A percentile compares a stretch with the other conserved stretches of the same genome.
Conservation (phyloP, 148 eudicot species). For the Dianthus caryophyllus region DNA sequence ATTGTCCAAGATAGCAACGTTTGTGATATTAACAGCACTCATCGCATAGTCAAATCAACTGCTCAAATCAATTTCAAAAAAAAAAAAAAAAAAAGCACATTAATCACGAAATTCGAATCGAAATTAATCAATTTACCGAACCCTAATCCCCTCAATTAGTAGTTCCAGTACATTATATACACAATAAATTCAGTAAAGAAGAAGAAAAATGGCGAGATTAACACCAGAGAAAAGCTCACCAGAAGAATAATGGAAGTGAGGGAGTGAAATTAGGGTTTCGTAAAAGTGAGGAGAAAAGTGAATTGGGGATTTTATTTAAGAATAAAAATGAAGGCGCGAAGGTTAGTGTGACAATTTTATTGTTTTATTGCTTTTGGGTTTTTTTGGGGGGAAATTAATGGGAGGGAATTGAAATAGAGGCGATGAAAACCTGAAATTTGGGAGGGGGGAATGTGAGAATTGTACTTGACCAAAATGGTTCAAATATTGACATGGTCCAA, state of each 20-base stretch:
- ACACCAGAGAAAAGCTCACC: not conserved
- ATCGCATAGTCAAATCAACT: slow-evolving; percentile 12
- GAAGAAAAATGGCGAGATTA: not conserved
- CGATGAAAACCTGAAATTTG: too few species aligned
- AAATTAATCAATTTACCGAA: not conserved
- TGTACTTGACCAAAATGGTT: too few species aligned
- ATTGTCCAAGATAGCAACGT: slow-evolving; percentile 32
- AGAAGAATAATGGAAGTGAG: not conserved
- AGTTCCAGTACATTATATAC: not conserved
- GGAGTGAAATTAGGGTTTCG: slow-evolving; percentile 12
- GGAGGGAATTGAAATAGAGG: too few species aligned
- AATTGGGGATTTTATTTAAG: too few species aligned
- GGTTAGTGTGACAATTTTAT: not conserved
- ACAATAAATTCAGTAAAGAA: not conserved
- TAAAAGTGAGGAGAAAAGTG: not conserved
- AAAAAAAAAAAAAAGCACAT: not conserved
- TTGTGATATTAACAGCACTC: slow-evolving; percentile 32
- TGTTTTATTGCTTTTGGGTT: not conserved
- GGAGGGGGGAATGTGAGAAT: too few species aligned
- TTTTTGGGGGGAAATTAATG: not conserved
- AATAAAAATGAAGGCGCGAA: not conserved
- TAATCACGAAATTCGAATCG: not conserved
- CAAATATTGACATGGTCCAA: too few species aligned
- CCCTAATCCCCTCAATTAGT: not conserved
- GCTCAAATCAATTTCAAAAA: not conserved